Evolutionary conservation across 2,329 filamentous ascomycete genomes (phyloP).

Genomic region (Phaeosphaeria sp.): DNA sequence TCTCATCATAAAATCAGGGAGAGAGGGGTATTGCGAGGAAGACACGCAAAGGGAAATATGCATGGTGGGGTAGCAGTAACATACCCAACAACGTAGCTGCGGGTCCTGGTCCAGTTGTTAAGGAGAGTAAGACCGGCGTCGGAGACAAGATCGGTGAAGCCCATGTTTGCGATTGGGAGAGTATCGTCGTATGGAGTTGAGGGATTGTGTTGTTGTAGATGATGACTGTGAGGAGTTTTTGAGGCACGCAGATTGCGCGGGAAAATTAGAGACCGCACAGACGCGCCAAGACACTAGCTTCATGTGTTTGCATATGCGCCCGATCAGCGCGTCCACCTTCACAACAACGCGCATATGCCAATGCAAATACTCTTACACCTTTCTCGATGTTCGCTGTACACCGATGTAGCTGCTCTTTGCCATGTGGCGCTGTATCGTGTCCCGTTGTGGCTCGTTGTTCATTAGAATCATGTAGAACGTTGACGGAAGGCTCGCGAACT

Average conservation of each 20-base stretch:
- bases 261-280: conserved; percentile 13
- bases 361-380: background rate
- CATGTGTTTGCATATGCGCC: conserved; percentile 15
- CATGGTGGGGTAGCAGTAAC: conserved; percentile 52
- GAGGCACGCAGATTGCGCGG: conserved; percentile 25
- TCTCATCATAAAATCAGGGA: conserved; percentile 71
- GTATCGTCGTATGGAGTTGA: conserved; percentile 14
- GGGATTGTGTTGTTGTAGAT: conserved; percentile 19
- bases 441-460: background rate
- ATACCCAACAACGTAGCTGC: conserved; percentile 85
- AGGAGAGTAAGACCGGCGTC: conserved; percentile 72
- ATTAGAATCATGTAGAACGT: background rate
- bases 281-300: conserved; percentile 17
- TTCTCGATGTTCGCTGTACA: background rate
- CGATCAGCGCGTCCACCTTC: background rate
- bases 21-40: conserved; percentile 27
- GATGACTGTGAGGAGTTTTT: conserved; percentile 27
- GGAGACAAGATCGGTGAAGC: conserved; percentile 72
- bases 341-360: background rate
- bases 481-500: background rate
- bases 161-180: conserved; percentile 59
- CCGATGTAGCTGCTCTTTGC: background rate
- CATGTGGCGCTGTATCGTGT: background rate
- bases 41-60: conserved; percentile 18
- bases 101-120: conserved; percentile 75